Conservation (phyloP, 441 rosid species). For the Gossypium davidsonii region DNA sequence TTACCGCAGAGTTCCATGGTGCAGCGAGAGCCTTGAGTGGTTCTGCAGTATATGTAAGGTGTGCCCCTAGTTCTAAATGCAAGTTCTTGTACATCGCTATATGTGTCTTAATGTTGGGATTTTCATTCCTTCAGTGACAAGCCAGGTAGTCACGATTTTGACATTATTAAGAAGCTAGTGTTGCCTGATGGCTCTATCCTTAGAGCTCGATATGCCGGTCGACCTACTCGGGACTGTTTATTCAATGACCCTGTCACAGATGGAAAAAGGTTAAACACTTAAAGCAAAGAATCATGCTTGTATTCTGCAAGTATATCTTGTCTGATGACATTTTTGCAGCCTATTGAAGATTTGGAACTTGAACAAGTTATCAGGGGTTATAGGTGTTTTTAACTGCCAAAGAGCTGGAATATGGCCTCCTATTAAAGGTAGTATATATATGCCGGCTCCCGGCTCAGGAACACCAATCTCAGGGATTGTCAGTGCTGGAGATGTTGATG, state of each 20-base stretch:
- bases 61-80: neutral
- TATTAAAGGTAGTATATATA: conserved; percentile 19
- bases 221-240: conserved; percentile 62
- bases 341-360: conserved; percentile 56
- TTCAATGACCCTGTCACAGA: conserved; percentile 62
- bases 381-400: conserved; percentile 73
- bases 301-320: neutral
- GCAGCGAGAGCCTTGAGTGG: conserved; percentile 72
- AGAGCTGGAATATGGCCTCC: conserved; percentile 58
- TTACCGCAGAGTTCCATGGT: conserved; percentile 51
- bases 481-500: conserved; percentile 37
- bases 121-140: conserved; percentile 38
- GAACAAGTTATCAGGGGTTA: conserved; percentile 50
- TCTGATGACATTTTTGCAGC: conserved; percentile 18
- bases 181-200: conserved; percentile 58
- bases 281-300: neutral
- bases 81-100: neutral
- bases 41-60: conserved; percentile 67
- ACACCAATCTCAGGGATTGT: conserved; percentile 28
- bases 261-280: conserved; percentile 42
- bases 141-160: conserved; percentile 55
- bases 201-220: conserved; percentile 55
- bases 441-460: neutral
- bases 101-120: neutral
- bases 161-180: conserved; percentile 58